phyloP scores from a whole-genome alignment of 2,329 filamentous ascomycete genomes.

The Neonectria sp. region DNA sequence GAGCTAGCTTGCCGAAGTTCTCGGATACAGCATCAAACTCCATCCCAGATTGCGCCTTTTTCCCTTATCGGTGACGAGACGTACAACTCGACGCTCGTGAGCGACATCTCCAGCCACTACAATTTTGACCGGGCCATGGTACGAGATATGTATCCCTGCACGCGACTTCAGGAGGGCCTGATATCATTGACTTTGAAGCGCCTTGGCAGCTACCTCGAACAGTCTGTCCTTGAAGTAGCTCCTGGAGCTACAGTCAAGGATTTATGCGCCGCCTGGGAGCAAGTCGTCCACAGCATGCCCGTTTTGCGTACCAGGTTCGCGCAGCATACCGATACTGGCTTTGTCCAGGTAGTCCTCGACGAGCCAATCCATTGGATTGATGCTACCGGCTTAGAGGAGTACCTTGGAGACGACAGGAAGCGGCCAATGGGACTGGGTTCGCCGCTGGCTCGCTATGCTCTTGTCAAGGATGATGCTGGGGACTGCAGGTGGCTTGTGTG shows the following conservation, averaged over 20 bases:
- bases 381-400: not conserved
- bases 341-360: conserved; percentile 27
- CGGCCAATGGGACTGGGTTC: conserved; percentile 25
- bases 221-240: conserved; percentile 44
- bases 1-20: no score
- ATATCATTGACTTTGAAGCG: conserved; percentile 53
- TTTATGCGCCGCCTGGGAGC: conserved; percentile 34
- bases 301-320: conserved; percentile 31
- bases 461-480: not conserved
- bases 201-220: conserved; percentile 55
- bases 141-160: conserved; percentile 57
- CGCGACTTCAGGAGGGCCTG: conserved; percentile 58
- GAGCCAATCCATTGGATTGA: conserved; percentile 20
- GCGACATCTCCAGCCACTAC: conserved; percentile 13
- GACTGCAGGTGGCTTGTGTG: conserved; percentile 36
- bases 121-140: not conserved
- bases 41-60: conserved; percentile 6
- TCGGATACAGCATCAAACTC: no score
- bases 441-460: conserved; percentile 18
- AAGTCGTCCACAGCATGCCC: not conserved
- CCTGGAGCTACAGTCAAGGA: not conserved
- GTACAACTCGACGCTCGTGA: conserved; percentile 7
- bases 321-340: not conserved
- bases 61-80: conserved; percentile 34
- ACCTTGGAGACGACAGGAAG: conserved; percentile 13